These are phyloP conservation scores for Blumeria hordei DNA, from an alignment of 2,329 filamentous ascomycete genomes.

Conservation along the genomic window DNA sequence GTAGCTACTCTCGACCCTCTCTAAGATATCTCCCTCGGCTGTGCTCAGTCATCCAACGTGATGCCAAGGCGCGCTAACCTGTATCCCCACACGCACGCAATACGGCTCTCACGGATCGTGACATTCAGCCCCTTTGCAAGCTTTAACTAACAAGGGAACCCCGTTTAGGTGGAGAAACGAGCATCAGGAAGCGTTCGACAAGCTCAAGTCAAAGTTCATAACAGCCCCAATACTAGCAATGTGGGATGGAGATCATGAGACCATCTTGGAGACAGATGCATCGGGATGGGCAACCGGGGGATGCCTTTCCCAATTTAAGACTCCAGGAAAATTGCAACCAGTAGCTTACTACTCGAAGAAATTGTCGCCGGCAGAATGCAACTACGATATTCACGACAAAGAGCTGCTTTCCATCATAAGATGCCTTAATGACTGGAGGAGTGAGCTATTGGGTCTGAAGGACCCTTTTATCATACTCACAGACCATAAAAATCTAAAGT, in stretches of 20 bases:
- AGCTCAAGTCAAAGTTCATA: neutral
- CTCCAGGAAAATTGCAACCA: neutral
- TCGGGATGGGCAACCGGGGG: neutral
- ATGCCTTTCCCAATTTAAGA: neutral
- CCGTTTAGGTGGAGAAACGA: neutral
- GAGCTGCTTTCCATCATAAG: neutral
- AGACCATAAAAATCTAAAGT: neutral
- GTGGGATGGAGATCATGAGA: neutral
- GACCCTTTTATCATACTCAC: neutral
- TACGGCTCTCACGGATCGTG: too few relatives aligned
- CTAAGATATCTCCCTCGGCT: too few relatives aligned
- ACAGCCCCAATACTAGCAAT: neutral
- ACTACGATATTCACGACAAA: neutral
- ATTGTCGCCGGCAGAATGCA: neutral
- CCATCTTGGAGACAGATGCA: neutral
- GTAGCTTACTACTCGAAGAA: neutral
- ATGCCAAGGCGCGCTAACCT: too few relatives aligned
- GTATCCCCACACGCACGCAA: too few relatives aligned
- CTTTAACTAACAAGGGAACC: neutral
- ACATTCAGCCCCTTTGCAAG: neutral
- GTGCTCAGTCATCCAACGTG: too few relatives aligned
- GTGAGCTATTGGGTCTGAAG: neutral
- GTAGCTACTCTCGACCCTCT: too few relatives aligned
- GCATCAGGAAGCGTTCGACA: neutral
- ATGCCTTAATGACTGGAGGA: neutral